Evolutionary conservation across 352 stramenopile genomes (phyloP).

Genomic region (Elongisporangium senticosum): DNA sequence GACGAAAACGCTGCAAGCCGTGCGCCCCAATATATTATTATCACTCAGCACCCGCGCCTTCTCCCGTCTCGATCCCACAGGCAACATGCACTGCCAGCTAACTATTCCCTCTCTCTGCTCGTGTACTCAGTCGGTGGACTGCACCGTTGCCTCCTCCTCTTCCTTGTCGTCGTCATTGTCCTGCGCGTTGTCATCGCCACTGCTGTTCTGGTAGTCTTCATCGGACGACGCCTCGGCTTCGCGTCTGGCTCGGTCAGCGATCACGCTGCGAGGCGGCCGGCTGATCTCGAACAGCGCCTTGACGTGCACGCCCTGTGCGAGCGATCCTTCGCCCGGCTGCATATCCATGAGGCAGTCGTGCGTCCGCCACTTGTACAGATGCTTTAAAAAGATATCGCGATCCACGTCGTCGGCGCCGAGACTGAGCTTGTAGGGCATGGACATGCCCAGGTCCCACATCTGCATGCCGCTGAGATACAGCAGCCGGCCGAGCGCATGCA

Average conservation of each 20-base stretch:
- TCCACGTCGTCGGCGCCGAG: constrained; percentile 68
- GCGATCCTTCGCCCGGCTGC: constrained; percentile 22
- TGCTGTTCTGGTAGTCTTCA: neutral
- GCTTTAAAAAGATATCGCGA: constrained; percentile 63
- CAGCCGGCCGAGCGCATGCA: constrained; percentile 71
- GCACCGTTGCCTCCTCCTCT: neutral
- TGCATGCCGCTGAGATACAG: constrained; percentile 72
- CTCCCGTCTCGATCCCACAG: too few species aligned
- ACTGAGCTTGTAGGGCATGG: constrained; percentile 85
- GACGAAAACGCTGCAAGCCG: constrained; percentile 14
- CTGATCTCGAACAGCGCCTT: constrained; percentile 57
- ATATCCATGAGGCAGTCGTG: constrained; percentile 47
- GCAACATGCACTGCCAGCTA: too few species aligned
- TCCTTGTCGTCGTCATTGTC: constrained; percentile 3
- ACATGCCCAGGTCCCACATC: constrained; percentile 88
- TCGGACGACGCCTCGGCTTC: constrained; percentile 1
- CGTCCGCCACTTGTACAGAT: constrained; percentile 57
- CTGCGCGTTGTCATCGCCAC: constrained; percentile 3
- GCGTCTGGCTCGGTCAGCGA: constrained; percentile 15
- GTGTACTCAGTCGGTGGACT: too few species aligned
- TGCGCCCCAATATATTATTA: too few species aligned
- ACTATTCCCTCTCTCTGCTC: too few species aligned
- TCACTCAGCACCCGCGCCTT: too few species aligned
- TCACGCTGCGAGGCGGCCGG: constrained; percentile 9
- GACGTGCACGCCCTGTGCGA: constrained; percentile 26